A percentile compares a stretch with the other conserved stretches of the same genome.
Conservation (phyloP, 2,329 filamentous ascomycete genomes). For the Ophiostoma montium region DNA sequence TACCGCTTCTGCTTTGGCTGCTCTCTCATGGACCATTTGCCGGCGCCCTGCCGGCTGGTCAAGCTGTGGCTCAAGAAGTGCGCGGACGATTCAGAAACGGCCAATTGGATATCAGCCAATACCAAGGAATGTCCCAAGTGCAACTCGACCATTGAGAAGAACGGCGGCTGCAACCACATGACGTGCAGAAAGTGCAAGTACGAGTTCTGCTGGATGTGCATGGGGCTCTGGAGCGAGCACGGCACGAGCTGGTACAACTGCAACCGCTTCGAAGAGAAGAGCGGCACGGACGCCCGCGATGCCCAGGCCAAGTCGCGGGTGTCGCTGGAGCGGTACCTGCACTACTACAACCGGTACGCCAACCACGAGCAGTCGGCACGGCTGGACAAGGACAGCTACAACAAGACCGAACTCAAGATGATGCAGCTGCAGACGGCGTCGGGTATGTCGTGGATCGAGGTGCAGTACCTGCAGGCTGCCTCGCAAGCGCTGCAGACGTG, state of each 20-base stretch:
- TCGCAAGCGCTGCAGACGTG: conserved; percentile 91
- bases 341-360: conserved; percentile 98
- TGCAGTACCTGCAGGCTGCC: conserved; percentile 88
- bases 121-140: conserved; percentile 97
- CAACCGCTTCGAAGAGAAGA: conserved; percentile 94
- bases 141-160: conserved; percentile 96
- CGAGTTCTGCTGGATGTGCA: conserved; percentile 99
- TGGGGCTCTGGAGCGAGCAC: conserved; percentile 97
- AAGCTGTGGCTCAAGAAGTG: conserved; percentile 98
- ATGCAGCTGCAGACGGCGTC: conserved; percentile 84
- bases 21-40: conserved; percentile 77
- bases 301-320: conserved; percentile 83
- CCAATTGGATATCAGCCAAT: conserved; percentile 98
- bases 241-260: conserved; percentile 99
- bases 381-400: conserved; percentile 87
- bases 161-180: conserved; percentile 96
- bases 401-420: conserved; percentile 99
- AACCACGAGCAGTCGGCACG: conserved; percentile 98
- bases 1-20: conserved; percentile 94
- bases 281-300: conserved; percentile 75
- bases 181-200: conserved; percentile 91
- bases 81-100: conserved; percentile 93
- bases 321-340: conserved; percentile 86
- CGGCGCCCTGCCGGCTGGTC: conserved; percentile 78
- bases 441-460: conserved; percentile 97